A percentile compares a stretch with the other conserved stretches of the same genome.
phyloP scores from a whole-genome alignment of 2,329 filamentous ascomycete genomes.

The Trichoderma guizhouense region DNA sequence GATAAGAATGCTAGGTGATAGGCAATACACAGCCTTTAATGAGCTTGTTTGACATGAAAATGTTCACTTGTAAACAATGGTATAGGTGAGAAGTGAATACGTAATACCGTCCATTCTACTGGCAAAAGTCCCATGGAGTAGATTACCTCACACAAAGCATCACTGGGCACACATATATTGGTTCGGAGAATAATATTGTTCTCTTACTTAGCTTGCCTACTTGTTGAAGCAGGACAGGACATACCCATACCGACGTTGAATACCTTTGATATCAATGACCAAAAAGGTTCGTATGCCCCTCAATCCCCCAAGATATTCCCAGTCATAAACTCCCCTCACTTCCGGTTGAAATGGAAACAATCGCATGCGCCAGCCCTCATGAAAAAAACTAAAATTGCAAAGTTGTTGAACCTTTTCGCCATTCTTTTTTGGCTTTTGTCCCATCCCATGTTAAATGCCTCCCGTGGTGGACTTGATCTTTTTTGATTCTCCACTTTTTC shows the following conservation, averaged over 20 bases:
- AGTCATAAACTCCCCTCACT: conserved; percentile 20
- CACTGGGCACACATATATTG: neutral
- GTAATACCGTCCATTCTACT: neutral
- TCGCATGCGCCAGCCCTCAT: conserved; percentile 24
- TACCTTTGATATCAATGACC: neutral
- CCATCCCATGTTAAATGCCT: conserved; percentile 25
- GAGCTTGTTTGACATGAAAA: neutral
- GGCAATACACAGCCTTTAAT: conserved; percentile 18
- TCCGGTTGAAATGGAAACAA: conserved; percentile 20
- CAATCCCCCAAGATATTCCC: conserved; percentile 1
- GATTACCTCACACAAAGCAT: neutral
- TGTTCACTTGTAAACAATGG: neutral
- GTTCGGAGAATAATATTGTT: neutral
- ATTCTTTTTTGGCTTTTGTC: conserved; percentile 17
- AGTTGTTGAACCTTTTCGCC: conserved; percentile 29
- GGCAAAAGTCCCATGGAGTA: neutral
- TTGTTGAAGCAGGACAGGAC: conserved; percentile 21
- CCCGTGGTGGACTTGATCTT: conserved; percentile 12
- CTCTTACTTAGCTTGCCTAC: conserved; percentile 7
- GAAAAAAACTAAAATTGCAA: conserved; percentile 17
- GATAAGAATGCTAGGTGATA: conserved; percentile 8
- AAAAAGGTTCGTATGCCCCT: conserved; percentile 10
- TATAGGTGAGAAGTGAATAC: neutral
- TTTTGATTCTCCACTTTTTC: conserved; percentile 12
- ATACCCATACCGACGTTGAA: conserved; percentile 21